A percentile compares a stretch with the other conserved stretches of the same genome.
phyloP scores from a whole-genome alignment of 306 rosid species.

The Cucumis cinereus region DNA sequence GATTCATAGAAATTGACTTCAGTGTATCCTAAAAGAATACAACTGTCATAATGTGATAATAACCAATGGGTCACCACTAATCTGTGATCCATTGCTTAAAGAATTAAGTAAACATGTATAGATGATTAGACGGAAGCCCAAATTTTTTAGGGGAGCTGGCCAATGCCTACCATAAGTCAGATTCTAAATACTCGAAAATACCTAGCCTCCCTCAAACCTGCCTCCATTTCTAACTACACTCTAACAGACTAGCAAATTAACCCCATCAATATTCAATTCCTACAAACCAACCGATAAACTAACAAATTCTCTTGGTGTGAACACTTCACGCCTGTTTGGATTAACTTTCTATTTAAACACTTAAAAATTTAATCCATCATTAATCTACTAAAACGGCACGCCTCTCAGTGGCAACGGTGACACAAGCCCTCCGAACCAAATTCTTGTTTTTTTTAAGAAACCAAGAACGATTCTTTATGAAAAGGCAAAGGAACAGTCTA shows the following conservation, averaged over 20 bases:
- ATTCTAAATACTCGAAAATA: neutral
- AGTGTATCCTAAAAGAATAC: neutral
- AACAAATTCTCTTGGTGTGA: neutral
- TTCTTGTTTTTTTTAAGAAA: neutral
- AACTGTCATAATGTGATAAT: neutral
- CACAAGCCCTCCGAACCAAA: neutral
- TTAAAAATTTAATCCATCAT: too few relatives aligned
- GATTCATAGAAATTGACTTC: neutral
- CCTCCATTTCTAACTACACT: neutral
- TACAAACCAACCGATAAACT: neutral
- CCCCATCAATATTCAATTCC: neutral
- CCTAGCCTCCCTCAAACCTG: neutral
- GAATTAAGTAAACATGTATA: neutral
- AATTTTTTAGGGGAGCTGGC: neutral
- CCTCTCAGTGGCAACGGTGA: neutral
- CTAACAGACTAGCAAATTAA: neutral
- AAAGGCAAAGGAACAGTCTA: neutral
- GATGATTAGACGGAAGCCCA: neutral
- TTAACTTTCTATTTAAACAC: too few relatives aligned
- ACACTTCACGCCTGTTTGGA: neutral
- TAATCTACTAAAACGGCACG: neutral
- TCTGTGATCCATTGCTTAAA: neutral
- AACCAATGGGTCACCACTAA: neutral
- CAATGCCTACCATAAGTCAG: neutral
- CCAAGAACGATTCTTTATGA: neutral